Conservation (phyloP, 2,329 filamentous ascomycete genomes). For the Pseudogymnoascus sp. region DNA sequence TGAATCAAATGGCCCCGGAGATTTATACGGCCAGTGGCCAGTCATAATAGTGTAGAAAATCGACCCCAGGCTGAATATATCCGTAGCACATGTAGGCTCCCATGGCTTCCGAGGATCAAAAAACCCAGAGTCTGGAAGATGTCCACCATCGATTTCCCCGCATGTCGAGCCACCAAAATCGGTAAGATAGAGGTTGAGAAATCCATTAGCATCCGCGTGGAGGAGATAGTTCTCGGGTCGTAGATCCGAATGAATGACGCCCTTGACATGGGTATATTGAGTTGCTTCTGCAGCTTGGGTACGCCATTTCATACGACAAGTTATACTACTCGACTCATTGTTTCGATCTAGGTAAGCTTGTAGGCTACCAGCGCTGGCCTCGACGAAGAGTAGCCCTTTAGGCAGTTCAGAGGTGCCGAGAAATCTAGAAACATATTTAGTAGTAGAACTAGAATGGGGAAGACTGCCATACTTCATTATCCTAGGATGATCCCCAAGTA, state of each 20-base stretch:
- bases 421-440: too few relatives aligned
- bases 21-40: constrained; percentile 18
- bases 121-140: constrained; percentile 25
- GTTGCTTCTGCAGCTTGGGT: constrained; percentile 25
- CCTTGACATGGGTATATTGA: constrained; percentile 24
- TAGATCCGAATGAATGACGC: constrained; percentile 29
- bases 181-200: constrained; percentile 26
- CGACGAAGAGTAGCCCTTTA: too few relatives aligned
- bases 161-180: constrained; percentile 29
- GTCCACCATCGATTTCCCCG: constrained; percentile 23
- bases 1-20: constrained; percentile 10
- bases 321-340: too few relatives aligned
- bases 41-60: constrained; percentile 21
- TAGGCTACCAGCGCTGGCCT: too few relatives aligned
- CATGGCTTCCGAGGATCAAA: constrained; percentile 17
- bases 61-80: constrained; percentile 22
- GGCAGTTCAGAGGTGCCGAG: too few relatives aligned
- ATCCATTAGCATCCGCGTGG: constrained; percentile 18
- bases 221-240: constrained; percentile 28
- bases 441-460: too few relatives aligned
- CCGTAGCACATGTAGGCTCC: constrained; percentile 14
- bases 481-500: too few relatives aligned
- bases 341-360: too few relatives aligned
- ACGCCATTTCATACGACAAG: constrained; percentile 18
- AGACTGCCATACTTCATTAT: too few relatives aligned